phyloP scores from a whole-genome alignment of 352 stramenopile species.

The Pythium sp. region DNA sequence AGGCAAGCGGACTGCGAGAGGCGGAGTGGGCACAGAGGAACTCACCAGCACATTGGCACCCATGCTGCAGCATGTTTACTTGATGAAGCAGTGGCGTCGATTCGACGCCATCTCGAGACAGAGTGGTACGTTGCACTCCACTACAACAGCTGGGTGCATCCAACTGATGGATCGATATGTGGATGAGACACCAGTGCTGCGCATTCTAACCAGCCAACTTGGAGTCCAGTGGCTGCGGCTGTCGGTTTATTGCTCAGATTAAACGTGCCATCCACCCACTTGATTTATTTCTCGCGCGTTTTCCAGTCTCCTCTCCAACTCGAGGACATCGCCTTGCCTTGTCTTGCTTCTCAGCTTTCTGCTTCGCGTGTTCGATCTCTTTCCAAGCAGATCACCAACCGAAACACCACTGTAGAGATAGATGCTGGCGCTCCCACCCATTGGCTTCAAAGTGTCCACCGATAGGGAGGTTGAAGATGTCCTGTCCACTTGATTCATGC shows the following conservation, averaged over 20 bases:
- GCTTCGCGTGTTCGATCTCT: neutral
- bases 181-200: neutral
- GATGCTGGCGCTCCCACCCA: neutral
- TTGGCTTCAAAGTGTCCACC: neutral
- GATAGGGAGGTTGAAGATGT: neutral
- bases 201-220: neutral
- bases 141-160: neutral
- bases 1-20: no score
- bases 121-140: slow-evolving; percentile 1
- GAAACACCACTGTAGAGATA: neutral
- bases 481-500: neutral
- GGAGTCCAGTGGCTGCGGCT: no score
- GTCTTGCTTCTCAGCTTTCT: neutral
- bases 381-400: neutral
- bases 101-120: neutral
- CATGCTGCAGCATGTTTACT: neutral
- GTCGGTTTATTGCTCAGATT: neutral
- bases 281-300: slow-evolving; percentile 10
- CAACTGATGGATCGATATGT: slow-evolving; percentile 9
- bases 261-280: neutral
- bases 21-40: neutral
- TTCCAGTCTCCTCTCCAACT: neutral
- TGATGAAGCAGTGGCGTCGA: neutral
- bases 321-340: neutral
- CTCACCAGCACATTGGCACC: neutral